These are phyloP conservation scores for Micromonas commoda DNA, from an alignment of 139 green algal genomes.

Conservation along the genomic window DNA sequence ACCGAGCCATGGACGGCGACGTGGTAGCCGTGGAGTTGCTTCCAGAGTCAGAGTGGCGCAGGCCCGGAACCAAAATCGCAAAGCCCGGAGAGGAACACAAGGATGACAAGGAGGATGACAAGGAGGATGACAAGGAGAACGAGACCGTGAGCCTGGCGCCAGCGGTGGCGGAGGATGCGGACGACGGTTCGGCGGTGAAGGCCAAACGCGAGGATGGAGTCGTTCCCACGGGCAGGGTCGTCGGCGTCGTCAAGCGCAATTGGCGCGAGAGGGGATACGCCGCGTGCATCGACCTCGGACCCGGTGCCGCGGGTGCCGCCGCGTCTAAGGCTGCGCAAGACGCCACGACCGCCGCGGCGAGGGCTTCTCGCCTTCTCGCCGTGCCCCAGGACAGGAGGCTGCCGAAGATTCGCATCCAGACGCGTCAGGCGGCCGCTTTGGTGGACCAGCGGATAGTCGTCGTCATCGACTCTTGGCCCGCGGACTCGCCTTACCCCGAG, in stretches of 20 bases:
- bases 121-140: constrained; percentile 9
- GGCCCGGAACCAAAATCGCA: constrained; percentile 20
- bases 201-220: constrained; percentile 32
- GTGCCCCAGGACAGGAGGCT: constrained; percentile 36
- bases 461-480: constrained; percentile 45
- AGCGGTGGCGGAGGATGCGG: constrained; percentile 20
- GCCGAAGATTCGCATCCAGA: constrained; percentile 65
- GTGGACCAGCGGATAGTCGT: constrained; percentile 48
- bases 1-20: constrained; percentile 48
- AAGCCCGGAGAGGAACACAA: constrained; percentile 31
- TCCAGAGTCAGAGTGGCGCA: constrained; percentile 67
- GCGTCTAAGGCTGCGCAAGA: neutral
- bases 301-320: too few relatives aligned
- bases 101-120: constrained; percentile 3
- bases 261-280: constrained; percentile 35
- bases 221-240: constrained; percentile 34
- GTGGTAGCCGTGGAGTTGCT: constrained; percentile 48
- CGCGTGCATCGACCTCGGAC: constrained; percentile 7
- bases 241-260: constrained; percentile 43
- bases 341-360: neutral
- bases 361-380: constrained; percentile 29
- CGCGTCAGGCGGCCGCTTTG: constrained; percentile 51
- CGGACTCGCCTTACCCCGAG: constrained; percentile 31
- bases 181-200: constrained; percentile 25
- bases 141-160: constrained; percentile 9